Conservation (phyloP, 768 basidiomycete species). For the Neoboletus magnificus region DNA sequence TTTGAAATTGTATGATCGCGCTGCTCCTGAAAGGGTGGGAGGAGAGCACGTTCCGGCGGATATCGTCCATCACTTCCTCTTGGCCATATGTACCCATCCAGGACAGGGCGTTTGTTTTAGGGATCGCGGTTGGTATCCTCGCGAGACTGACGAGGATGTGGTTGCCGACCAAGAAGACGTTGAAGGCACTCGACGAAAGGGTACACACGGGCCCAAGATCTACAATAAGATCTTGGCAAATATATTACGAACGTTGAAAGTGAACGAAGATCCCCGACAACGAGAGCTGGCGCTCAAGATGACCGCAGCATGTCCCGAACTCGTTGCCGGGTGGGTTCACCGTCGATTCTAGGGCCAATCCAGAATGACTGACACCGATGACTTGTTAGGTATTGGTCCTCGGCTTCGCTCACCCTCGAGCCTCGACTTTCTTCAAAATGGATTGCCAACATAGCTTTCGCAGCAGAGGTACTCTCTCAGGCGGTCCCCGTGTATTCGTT, state of each 20-base stretch:
- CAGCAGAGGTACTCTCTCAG: constrained; percentile 74
- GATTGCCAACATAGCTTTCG: constrained; percentile 85
- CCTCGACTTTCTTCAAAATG: constrained; percentile 87
- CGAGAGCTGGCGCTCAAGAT: constrained; percentile 84
- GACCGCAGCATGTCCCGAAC: constrained; percentile 78
- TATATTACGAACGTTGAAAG: constrained; percentile 68
- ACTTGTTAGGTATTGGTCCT: constrained; percentile 62
- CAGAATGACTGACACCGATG: constrained; percentile 11
- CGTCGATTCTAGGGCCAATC: neutral
- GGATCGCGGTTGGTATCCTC: constrained; percentile 88
- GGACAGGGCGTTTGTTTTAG: constrained; percentile 85
- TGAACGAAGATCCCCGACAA: constrained; percentile 85
- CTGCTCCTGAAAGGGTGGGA: constrained; percentile 43
- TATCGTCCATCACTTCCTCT: constrained; percentile 81
- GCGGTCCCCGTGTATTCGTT: constrained; percentile 67
- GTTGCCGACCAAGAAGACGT: constrained; percentile 38
- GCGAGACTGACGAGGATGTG: constrained; percentile 49
- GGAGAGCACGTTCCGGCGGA: constrained; percentile 66
- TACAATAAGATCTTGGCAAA: constrained; percentile 84
- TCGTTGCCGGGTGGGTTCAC: constrained; percentile 67
- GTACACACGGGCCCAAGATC: constrained; percentile 41
- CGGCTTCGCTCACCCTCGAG: constrained; percentile 68
- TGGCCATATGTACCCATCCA: constrained; percentile 77
- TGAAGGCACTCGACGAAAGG: constrained; percentile 29
- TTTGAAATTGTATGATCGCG: constrained; percentile 69